Evolutionary conservation across 768 basidiomycete genomes (phyloP), one percentile per base, ranked within the genome.

Genomic region (Lactarius vividus): DNA sequence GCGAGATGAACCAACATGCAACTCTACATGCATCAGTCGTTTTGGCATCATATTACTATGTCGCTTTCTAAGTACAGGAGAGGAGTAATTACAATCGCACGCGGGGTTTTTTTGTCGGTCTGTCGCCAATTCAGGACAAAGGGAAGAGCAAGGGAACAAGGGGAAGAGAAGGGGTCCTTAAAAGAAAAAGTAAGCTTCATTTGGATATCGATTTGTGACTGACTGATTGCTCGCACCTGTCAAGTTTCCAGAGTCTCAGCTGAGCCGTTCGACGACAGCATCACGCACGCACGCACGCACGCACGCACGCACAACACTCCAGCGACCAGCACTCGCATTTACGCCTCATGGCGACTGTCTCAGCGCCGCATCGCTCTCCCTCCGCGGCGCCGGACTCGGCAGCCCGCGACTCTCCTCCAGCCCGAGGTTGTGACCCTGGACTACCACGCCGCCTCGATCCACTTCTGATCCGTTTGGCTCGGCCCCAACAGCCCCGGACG

Each of bases 401-500:
- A 70, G n/a, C 29, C 64, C 67, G 10, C 67, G 55, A 35, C 66
- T 57, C 53, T 64, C 69, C 13, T 52, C 42, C 64, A 76, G 63
- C 55, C 75, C 75, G 2, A 75, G 63, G 67, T 74, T 74, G 57
- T 20, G 57, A 23, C 71, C 72, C 20, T 74, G 76, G 55, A 79
- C 75, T 49, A 18, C 42, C 42, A 44, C 18, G 37, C 13, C 37
- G 37, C 13, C 2, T 39, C 15, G 42, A 18, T 20, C 8, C 8
- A 44, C 20, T 18, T 44, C 42, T 9, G 42, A 20, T 8, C 42
- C 42, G 9, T 44, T 20, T 15, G 37, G 15, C 37, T 39, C 15
- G 11, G 13, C 37, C 37, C 5, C 37, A 3, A 2, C 13, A 15
- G 37, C 77, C 18, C 79, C 74, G 5, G 78, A 73, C 16, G 64